Evolutionary conservation across 2,329 filamentous ascomycete genomes (phyloP).

Genomic region (Penicillium verrucosum): DNA sequence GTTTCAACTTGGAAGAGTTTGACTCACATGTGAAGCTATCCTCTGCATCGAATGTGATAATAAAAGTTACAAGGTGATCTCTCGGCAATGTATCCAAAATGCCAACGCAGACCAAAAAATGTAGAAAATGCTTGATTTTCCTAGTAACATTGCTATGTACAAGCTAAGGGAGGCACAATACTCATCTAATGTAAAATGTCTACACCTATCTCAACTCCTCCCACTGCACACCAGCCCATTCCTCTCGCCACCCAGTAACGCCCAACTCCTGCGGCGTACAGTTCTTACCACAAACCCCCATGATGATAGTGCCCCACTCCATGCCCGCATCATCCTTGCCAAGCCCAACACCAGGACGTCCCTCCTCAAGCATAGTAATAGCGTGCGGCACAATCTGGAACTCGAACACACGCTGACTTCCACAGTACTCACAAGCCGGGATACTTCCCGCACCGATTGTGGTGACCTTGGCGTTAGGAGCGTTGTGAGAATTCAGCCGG

Average conservation of each 20-base stretch:
- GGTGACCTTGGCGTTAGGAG: slow-evolving; percentile 27
- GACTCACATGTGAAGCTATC: too few species aligned
- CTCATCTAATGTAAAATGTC: background rate
- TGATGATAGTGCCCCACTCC: slow-evolving; percentile 94
- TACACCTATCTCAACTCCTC: slow-evolving; percentile 59
- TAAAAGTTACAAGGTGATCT: too few species aligned
- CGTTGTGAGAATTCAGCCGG: slow-evolving; percentile 46
- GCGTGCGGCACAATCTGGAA: slow-evolving; percentile 87
- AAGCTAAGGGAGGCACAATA: background rate
- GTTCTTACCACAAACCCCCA: slow-evolving; percentile 79
- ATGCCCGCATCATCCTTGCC: slow-evolving; percentile 69
- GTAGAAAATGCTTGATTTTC: background rate
- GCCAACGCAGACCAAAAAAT: background rate
- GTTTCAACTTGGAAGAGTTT: too few species aligned
- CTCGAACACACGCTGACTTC: slow-evolving; percentile 75
- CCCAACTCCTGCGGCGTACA: slow-evolving; percentile 65
- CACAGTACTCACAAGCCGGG: slow-evolving; percentile 74
- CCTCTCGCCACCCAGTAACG: slow-evolving; percentile 76
- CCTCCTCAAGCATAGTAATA: slow-evolving; percentile 80
- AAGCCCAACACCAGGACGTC: slow-evolving; percentile 59
- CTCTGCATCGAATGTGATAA: too few species aligned
- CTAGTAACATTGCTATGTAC: background rate
- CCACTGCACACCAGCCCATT: slow-evolving; percentile 99
- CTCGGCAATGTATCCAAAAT: background rate
- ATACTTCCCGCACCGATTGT: slow-evolving; percentile 47